phyloP scores from a whole-genome alignment of 768 basidiomycete species.

The Hemileccinum rubropunctum region DNA sequence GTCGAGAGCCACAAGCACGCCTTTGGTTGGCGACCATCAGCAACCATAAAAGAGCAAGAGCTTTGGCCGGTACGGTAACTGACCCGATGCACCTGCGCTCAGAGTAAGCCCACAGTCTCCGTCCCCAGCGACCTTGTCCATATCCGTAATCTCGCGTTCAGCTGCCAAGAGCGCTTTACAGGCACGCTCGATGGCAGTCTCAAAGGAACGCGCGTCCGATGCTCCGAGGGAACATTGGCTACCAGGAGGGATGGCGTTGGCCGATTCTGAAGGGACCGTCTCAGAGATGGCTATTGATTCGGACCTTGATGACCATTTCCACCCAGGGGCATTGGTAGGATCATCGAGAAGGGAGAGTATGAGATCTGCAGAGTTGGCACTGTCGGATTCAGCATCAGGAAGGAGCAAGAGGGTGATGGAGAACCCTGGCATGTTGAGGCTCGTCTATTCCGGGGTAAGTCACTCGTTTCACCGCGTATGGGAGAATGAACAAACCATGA shows the following conservation, averaged over 20 bases:
- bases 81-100: slow-evolving; percentile 73
- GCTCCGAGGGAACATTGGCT: slow-evolving; percentile 30
- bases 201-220: slow-evolving; percentile 50
- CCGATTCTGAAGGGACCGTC: slow-evolving; percentile 10
- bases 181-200: slow-evolving; percentile 52
- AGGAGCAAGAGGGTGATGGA: slow-evolving; percentile 81
- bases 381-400: slow-evolving; percentile 43
- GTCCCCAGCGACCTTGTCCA: slow-evolving; percentile 92
- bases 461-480: background rate
- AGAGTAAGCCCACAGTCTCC: slow-evolving; percentile 74
- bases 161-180: slow-evolving; percentile 67
- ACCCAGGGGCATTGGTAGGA: slow-evolving; percentile 68
- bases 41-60: background rate
- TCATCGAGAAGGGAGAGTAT: slow-evolving; percentile 73
- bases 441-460: slow-evolving; percentile 50
- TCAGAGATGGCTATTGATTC: slow-evolving; percentile 34
- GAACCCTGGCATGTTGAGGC: slow-evolving; percentile 91
- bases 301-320: slow-evolving; percentile 70
- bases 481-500: slow-evolving; percentile 60
- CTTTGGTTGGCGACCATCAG: slow-evolving; percentile 33
- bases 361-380: slow-evolving; percentile 37
- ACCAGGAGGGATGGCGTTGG: slow-evolving; percentile 2
- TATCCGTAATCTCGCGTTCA: slow-evolving; percentile 86
- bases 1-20: slow-evolving; percentile 56
- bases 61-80: slow-evolving; percentile 5